Evolutionary conservation across 1,139 yeast species (phyloP).

Genomic region (Candida anutae): DNA sequence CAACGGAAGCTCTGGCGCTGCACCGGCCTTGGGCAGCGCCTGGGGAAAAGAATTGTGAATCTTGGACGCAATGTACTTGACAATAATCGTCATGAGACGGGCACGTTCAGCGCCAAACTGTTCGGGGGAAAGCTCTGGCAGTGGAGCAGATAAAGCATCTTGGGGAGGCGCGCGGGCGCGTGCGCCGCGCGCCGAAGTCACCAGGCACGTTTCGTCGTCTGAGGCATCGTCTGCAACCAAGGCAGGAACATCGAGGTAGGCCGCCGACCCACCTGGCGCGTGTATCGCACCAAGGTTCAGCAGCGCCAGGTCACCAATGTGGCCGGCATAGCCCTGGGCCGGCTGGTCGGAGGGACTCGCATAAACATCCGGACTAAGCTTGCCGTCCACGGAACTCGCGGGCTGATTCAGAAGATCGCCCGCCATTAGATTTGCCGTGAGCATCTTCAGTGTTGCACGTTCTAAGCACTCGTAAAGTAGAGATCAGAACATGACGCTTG

Average conservation of each 20-base stretch:
- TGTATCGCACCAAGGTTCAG: no score
- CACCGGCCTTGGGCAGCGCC: constrained; percentile 16
- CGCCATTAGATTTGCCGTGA: no score
- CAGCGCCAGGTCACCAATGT: no score
- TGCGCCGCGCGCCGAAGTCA: not conserved
- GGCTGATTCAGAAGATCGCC: no score
- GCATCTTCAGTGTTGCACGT: no score
- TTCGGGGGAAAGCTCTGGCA: constrained; percentile 1
- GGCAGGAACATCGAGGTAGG: constrained; percentile 15
- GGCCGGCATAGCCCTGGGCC: no score
- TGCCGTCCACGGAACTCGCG: no score
- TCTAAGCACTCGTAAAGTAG: no score
- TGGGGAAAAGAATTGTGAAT: constrained; percentile 42
- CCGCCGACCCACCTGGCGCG: no score
- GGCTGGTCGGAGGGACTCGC: no score
- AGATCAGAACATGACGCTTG: no score
- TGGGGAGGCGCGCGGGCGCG: not conserved
- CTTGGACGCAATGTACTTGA: constrained; percentile 39
- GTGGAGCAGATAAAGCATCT: not conserved
- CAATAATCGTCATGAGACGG: constrained; percentile 37
- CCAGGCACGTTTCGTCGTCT: constrained; percentile 13
- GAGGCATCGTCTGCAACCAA: constrained; percentile 25
- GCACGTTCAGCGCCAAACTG: constrained; percentile 8
- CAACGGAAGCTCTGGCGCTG: constrained; percentile 29
- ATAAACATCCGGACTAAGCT: no score